A percentile compares a stretch with the other conserved stretches of the same genome.
These are phyloP conservation scores for Solanum arcanum DNA, from an alignment of 257 asterid species.

Conservation along the genomic window DNA sequence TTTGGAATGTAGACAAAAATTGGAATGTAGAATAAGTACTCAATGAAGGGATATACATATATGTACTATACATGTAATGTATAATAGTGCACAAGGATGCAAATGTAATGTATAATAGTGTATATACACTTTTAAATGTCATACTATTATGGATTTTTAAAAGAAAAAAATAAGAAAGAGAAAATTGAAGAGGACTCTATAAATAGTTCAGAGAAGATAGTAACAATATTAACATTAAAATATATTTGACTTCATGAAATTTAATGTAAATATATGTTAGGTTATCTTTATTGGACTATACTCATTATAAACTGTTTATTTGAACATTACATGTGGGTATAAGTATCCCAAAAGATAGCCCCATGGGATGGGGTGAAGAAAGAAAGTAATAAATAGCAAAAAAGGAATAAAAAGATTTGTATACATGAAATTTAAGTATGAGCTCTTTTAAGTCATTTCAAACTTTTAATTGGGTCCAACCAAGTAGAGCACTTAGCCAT, in stretches of 20 bases:
- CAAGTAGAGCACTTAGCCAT: neutral
- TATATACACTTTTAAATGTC: neutral
- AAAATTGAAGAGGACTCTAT: neutral
- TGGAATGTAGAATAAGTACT: neutral
- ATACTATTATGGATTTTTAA: neutral
- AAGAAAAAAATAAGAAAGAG: neutral
- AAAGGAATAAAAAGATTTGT: neutral
- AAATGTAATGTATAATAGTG: neutral
- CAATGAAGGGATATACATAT: neutral
- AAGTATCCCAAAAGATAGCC: neutral
- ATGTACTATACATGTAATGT: neutral
- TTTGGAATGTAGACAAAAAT: neutral
- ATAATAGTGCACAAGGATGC: neutral
- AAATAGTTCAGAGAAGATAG: neutral
- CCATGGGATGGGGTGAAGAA: neutral
- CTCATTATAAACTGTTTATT: neutral
- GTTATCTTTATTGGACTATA: neutral
- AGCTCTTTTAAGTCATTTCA: neutral
- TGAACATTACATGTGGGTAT: neutral
- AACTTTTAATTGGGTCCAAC: neutral
- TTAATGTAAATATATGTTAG: neutral
- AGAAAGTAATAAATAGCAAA: neutral
- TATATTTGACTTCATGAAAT: neutral
- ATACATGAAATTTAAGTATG: neutral
- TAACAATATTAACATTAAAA: neutral